Evolutionary conservation across 2,329 filamentous ascomycete species (phyloP), one percentile per base, ranked within the genome.

Genomic region (Alternaria sp.): DNA sequence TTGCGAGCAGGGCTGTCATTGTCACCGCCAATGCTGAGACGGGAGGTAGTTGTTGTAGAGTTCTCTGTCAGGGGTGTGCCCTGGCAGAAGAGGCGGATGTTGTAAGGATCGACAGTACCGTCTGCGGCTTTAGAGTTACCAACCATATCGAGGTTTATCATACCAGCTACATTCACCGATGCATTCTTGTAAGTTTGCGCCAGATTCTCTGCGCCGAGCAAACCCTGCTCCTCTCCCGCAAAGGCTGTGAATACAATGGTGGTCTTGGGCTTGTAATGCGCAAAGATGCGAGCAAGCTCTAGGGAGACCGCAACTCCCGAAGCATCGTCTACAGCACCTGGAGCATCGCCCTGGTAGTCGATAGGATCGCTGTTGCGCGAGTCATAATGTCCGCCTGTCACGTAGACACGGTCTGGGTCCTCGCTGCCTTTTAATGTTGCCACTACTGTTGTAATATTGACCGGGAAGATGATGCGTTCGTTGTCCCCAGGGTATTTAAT

Each of bases 101-200:
- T 83, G 69, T 83, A 77, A 12, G 78, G 82, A 66, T 84, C 79
- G 39, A 73, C 67, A 24, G 73, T 71, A 34, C 79, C 81, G 18
- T 79, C 76, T 52, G 80, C 78, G n/a, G 78, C 81, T 5, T 73
- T 78, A 2, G 81, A 75, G 14, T 78, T 83, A 39, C 85, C 85
- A 5, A 86, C 81, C 60, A 86, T 85, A 70, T 87, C 84, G 72
- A 85, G 82, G 61, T 82, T 86, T 65, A 84, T 81, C 78, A 85
- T 85, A 11, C 80, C 84, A 64, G 84, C 83, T 11, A 86, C 81
- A 66, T 85, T 81, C 38, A 81, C 79, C 14, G 77, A 81, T 12
- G 78, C 77, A 61, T 84, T 83, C 26, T 79, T 81, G 63, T 84
- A 81, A 0, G 80, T 83, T 70, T 82, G 79, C 1, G 85, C 85